phyloP scores from a whole-genome alignment of 148 eudicot species.

The Cornus controversa region DNA sequence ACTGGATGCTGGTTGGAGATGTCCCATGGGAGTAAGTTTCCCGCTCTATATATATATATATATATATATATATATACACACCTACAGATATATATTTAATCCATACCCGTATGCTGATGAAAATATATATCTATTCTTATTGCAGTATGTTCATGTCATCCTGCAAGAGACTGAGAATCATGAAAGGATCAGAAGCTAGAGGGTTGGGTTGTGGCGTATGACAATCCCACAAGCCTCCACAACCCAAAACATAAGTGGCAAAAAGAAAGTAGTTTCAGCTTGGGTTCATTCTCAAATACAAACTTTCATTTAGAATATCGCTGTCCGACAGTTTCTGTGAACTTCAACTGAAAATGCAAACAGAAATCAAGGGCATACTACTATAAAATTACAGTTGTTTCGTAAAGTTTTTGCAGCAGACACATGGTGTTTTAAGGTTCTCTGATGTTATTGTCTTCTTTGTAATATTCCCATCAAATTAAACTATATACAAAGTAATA shows the following conservation, averaged over 20 bases:
- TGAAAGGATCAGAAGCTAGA: conserved; percentile 55
- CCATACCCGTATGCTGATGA: neutral
- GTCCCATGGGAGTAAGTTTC: conserved; percentile 61
- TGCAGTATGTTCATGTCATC: conserved; percentile 57
- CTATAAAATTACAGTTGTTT: conserved; percentile 14
- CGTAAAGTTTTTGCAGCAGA: conserved; percentile 21
- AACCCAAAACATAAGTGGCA: neutral
- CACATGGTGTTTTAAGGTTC: conserved; percentile 23
- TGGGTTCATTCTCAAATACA: conserved; percentile 30
- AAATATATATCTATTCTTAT: conserved; percentile 1
- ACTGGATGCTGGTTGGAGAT: conserved; percentile 73
- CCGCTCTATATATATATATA: neutral
- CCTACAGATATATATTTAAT: neutral
- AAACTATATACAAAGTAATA: conserved; percentile 15
- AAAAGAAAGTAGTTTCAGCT: conserved; percentile 25
- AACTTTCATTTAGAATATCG: conserved; percentile 21
- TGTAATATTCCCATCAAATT: conserved; percentile 19
- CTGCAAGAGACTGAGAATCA: conserved; percentile 64
- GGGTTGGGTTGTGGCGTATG: conserved; percentile 39
- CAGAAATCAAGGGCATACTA: conserved; percentile 5
- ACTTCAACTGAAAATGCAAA: conserved; percentile 13
- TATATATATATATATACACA: neutral
- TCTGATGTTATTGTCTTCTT: conserved; percentile 17
- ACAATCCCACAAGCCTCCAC: conserved; percentile 1
- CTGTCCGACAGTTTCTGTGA: conserved; percentile 11